A percentile compares a stretch with the other conserved stretches of the same genome.
Evolutionary conservation across 2,329 filamentous ascomycete genomes (phyloP).

Genomic region (Alternaria sp.): DNA sequence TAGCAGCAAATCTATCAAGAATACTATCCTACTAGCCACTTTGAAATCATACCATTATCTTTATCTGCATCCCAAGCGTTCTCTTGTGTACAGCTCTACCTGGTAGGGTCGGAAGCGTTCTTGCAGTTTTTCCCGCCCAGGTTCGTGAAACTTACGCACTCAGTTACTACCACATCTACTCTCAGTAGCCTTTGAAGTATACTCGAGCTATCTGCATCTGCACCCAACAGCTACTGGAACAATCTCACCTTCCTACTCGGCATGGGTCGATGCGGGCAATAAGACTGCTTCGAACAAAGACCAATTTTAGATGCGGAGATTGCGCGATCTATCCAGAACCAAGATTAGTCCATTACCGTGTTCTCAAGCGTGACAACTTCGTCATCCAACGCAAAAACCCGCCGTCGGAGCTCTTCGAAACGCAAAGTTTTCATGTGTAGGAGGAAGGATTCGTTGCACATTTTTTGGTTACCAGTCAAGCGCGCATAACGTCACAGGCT

Average conservation of each 20-base stretch:
- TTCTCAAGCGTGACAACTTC: neutral
- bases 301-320: neutral
- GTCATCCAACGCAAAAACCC: neutral
- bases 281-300: neutral
- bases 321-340: neutral
- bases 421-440: neutral
- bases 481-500: neutral
- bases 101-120: neutral
- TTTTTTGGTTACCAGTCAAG: neutral
- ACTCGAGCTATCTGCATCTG: neutral
- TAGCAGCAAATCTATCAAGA: neutral
- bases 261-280: neutral
- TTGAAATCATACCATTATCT: neutral
- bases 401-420: neutral
- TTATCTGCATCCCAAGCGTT: neutral
- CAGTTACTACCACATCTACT: neutral
- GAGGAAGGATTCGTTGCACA: neutral
- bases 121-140: neutral
- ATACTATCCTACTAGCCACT: neutral
- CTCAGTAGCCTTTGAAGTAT: neutral
- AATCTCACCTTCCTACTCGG: neutral
- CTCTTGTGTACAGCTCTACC: neutral
- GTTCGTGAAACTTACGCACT: neutral
- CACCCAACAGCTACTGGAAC: neutral
- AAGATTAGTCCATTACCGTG: neutral